phyloP scores from a whole-genome alignment of 2,329 filamentous ascomycete species.

The Corinectria fuckeliana region DNA sequence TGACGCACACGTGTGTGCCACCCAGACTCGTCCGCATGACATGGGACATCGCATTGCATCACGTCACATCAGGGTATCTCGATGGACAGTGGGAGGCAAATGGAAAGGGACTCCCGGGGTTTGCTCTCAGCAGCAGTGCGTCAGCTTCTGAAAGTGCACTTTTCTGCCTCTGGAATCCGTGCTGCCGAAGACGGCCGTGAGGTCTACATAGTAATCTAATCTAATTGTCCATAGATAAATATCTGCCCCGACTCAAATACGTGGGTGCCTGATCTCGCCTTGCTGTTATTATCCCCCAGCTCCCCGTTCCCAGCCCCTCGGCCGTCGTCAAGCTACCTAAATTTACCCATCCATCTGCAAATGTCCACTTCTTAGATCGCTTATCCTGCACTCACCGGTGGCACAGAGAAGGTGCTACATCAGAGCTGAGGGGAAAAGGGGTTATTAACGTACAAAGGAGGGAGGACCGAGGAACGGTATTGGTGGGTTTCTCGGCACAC shows the following conservation, averaged over 20 bases:
- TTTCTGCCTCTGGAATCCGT: not conserved
- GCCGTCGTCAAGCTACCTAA: conserved; percentile 34
- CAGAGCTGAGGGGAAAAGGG: conserved; percentile 3
- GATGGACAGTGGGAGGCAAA: not conserved
- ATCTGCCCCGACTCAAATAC: conserved; percentile 1
- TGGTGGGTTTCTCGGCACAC: conserved; percentile 7
- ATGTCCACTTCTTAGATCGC: conserved; percentile 15
- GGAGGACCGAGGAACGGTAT: not conserved
- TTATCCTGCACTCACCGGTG: conserved; percentile 6
- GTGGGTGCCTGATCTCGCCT: conserved; percentile 15
- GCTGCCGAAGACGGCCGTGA: not conserved
- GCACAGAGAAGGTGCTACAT: conserved; percentile 5
- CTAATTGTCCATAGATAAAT: conserved; percentile 3
- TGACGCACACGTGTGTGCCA: conserved; percentile 11
- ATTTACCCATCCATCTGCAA: conserved; percentile 30
- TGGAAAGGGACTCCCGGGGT: not conserved
- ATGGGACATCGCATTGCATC: conserved; percentile 26
- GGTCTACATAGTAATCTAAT: too few species aligned
- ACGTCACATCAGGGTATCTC: conserved; percentile 25
- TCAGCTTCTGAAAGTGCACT: not conserved
- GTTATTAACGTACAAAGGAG: not conserved
- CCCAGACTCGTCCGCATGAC: conserved; percentile 2
- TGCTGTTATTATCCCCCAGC: conserved; percentile 1
- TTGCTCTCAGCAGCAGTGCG: not conserved
- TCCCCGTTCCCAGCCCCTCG: conserved; percentile 35